Base-by-base conservation (phyloP, 768 basidiomycete genomes). In the Filobasidium wieringae region DNA sequence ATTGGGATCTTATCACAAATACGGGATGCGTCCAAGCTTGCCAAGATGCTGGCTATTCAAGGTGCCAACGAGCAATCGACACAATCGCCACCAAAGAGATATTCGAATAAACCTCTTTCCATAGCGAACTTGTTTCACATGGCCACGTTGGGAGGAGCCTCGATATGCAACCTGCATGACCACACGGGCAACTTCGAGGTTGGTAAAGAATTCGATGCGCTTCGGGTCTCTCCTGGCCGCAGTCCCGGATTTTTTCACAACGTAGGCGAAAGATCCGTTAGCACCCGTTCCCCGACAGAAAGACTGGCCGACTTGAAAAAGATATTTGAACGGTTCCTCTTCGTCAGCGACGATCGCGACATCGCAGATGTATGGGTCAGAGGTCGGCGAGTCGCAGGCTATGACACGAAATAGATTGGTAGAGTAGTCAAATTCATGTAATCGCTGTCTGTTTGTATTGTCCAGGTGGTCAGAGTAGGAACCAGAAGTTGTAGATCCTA, bases 161-260 rank as follows among this genome's bases (percentile, higher is more conserved):
- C 81, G 24, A 83, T 96, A 0, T 92, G 89, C 67, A 78, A 78
- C 51, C 74, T 95, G 11, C 78, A 81, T 53, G 73, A 80, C 26
- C 79, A 77, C 37, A 78, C 87, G 15, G 93, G 93, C 7, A 85
- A 84, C 17, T 87, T 97, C 62, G 77, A 76, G 14, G 76, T 78
- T 2, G 90, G 88, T 2, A 93, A 90, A 75, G 83, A 82, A 61
- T 96, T 96, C 67, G 93, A 97, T 68, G 93, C 93, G 0, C 75
- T 96, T 7, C 62, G 88, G 3, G 82, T 93, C 24, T 81, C 77
- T 67, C 76, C 86, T 7, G 74, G 66, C 7, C 58, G 55, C 14
- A 58, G 63, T 66, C 60, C 59, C 58, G 57, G 55, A 56, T 59
- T 47, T 72, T 75, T 69, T 74, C 32, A 54, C 51, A 41, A 55